phyloP scores from a whole-genome alignment of 495 filamentous ascomycete genomes.

The Aspergillus bridgeri region DNA sequence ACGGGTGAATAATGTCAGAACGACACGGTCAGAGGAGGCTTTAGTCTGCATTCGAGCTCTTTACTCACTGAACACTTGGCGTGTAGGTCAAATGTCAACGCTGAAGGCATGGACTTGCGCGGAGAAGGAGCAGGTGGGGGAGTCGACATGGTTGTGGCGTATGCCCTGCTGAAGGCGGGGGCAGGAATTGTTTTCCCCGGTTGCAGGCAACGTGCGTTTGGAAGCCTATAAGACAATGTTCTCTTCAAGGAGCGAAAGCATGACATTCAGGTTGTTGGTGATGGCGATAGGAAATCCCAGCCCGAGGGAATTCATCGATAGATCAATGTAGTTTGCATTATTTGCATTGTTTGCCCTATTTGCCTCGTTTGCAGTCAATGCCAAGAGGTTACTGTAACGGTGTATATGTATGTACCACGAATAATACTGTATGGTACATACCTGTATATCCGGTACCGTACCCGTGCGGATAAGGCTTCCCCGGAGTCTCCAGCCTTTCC shows the following conservation, averaged over 20 bases:
- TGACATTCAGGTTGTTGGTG: conserved; percentile 16
- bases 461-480: neutral
- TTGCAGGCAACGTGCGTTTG: neutral
- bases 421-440: neutral
- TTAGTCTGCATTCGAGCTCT: neutral
- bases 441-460: conserved; percentile 3
- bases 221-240: neutral
- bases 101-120: conserved; percentile 59
- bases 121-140: conserved; percentile 13
- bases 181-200: conserved; percentile 4
- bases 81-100: conserved; percentile 76
- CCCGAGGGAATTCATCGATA: conserved; percentile 1
- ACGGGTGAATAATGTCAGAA: neutral
- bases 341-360: conserved; percentile 16
- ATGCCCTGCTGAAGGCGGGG: conserved; percentile 11
- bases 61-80: conserved; percentile 76
- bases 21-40: neutral
- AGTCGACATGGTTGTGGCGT: conserved; percentile 37
- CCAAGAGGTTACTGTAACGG: too few relatives aligned
- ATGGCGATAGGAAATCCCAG: neutral
- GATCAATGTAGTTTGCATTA: conserved; percentile 2
- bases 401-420: too few relatives aligned
- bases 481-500: neutral
- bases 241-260: neutral
- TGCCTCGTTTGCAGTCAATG: too few relatives aligned